Conservation (phyloP, 306 rosid species). For the Sindora glabra region DNA sequence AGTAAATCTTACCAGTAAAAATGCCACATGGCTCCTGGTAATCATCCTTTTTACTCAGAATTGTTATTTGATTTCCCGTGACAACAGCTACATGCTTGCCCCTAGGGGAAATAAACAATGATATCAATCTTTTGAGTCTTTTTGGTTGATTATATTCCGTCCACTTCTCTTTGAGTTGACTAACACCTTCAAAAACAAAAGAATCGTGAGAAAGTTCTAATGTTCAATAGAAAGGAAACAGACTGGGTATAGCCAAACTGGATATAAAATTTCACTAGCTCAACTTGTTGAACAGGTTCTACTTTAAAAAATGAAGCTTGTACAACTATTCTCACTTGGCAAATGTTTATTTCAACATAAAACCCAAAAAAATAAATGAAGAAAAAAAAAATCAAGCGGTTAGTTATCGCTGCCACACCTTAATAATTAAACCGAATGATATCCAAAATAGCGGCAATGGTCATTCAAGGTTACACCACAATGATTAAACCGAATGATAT, state of each 20-base stretch:
- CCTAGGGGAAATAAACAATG: conserved; percentile 59
- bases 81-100: conserved; percentile 83
- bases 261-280: background rate
- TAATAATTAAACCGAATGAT: background rate
- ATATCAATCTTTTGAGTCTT: conserved; percentile 47
- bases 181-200: conserved; percentile 40
- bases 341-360: background rate
- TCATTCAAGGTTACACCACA: background rate
- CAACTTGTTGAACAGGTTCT: background rate
- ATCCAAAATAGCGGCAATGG: conserved; percentile 6
- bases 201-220: background rate
- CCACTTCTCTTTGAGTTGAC: conserved; percentile 71
- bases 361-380: too few species aligned
- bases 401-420: background rate
- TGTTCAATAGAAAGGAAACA: background rate
- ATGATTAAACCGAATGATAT: too few species aligned
- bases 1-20: conserved; percentile 51
- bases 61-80: conserved; percentile 75
- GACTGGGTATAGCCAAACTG: background rate
- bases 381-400: background rate
- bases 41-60: conserved; percentile 67
- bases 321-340: background rate
- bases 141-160: conserved; percentile 47
- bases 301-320: background rate
- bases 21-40: conserved; percentile 60